These are phyloP conservation scores for Apiosordaria backusii DNA, from an alignment of 495 filamentous ascomycete genomes.

Conservation along the genomic window DNA sequence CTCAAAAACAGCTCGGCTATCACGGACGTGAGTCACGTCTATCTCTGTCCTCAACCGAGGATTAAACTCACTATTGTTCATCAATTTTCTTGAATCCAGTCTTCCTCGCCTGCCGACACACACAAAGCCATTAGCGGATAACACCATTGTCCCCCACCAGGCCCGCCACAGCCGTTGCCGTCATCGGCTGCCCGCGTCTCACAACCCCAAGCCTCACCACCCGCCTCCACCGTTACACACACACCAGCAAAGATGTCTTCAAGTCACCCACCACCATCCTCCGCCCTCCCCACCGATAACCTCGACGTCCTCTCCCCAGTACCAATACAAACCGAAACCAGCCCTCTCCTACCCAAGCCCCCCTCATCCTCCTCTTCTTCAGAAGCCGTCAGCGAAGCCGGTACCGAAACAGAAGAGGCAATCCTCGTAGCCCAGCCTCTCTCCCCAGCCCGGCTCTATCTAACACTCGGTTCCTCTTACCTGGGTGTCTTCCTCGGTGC, in stretches of 20 bases:
- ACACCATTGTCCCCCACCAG: not conserved
- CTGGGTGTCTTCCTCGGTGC: slow-evolving; percentile 82
- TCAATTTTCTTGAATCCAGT: not conserved
- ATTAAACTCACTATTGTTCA: not conserved
- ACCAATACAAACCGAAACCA: slow-evolving; percentile 8
- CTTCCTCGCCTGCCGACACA: not conserved
- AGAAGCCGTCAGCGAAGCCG: slow-evolving; percentile 1
- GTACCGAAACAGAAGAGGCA: slow-evolving; percentile 27
- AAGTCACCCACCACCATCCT: not conserved
- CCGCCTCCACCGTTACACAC: not conserved
- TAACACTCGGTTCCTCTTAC: slow-evolving; percentile 60
- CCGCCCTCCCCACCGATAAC: not conserved
- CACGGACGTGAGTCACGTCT: not conserved
- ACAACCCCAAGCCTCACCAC: not conserved
- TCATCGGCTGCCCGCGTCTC: not conserved
- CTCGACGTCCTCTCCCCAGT: not conserved
- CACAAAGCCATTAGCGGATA: not conserved
- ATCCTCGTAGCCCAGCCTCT: slow-evolving; percentile 43
- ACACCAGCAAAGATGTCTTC: not conserved
- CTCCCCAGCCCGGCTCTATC: slow-evolving; percentile 42
- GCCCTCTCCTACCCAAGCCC: slow-evolving; percentile 13
- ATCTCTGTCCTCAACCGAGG: not conserved
- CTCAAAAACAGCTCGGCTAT: not conserved
- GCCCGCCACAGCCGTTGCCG: not conserved
- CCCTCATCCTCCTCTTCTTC: not conserved